Evolutionary conservation across 371 early-diverging fungal genomes (phyloP).

Genomic region (Circinella minor): DNA sequence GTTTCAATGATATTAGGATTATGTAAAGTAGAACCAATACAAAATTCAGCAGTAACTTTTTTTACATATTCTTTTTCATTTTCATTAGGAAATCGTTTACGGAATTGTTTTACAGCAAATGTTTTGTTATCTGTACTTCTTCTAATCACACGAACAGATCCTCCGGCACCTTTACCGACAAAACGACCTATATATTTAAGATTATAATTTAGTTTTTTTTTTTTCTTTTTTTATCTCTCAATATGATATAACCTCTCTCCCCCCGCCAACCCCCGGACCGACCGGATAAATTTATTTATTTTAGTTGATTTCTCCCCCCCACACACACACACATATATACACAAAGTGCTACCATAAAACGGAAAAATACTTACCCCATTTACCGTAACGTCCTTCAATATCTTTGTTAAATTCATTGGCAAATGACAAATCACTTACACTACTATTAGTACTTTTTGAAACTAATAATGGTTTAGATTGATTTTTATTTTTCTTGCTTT

Average conservation of each 20-base stretch:
- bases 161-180: conserved; percentile 71
- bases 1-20: conserved; percentile 86
- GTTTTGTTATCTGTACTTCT: conserved; percentile 54
- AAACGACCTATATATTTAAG: conserved; percentile 18
- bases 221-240: too few species aligned
- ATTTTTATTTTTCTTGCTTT: background rate
- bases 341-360: too few species aligned
- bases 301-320: background rate
- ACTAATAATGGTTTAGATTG: too few species aligned
- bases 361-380: conserved; percentile 28
- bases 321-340: background rate
- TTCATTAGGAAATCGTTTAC: conserved; percentile 65
- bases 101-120: conserved; percentile 85
- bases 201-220: too few species aligned
- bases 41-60: conserved; percentile 82
- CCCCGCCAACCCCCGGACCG: background rate
- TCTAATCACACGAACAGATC: conserved; percentile 61
- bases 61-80: conserved; percentile 78
- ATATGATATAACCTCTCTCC: too few species aligned
- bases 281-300: background rate
- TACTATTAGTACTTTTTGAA: background rate
- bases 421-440: conserved; percentile 24
- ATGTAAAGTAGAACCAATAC: conserved; percentile 78
- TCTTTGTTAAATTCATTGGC: conserved; percentile 35
- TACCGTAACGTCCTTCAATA: conserved; percentile 30